Percentiles rank a stretch among this genome's conserved stretches.
These are phyloP conservation scores for Arachis stenosperma DNA, from an alignment of 306 rosid species.

Conservation along the genomic window DNA sequence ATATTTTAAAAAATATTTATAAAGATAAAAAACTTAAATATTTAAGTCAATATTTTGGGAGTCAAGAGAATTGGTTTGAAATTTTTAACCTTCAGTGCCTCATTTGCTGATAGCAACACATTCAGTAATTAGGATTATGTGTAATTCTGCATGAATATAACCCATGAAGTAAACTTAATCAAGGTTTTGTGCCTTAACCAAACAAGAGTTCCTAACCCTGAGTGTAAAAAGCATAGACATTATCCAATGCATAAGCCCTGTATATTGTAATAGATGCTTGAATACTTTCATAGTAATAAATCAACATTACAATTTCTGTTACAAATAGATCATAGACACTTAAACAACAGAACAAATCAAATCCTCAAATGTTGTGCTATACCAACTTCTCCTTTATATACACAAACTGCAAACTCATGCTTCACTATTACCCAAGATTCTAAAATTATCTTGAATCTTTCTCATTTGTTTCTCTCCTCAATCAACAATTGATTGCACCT, in stretches of 20 bases:
- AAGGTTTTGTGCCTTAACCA: no score
- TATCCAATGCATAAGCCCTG: background rate
- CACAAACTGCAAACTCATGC: conserved; percentile 32
- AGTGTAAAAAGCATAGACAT: no score
- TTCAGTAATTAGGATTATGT: no score
- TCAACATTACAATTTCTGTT: conserved; percentile 1
- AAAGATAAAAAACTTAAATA: no score
- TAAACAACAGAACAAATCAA: conserved; percentile 4
- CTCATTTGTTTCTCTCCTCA: background rate
- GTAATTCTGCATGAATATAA: no score
- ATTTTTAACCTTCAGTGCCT: no score
- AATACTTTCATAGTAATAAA: background rate
- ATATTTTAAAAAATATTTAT: no score
- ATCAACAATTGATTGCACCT: conserved; percentile 29
- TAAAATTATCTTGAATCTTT: conserved; percentile 22
- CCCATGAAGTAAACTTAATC: no score
- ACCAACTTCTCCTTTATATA: conserved; percentile 38
- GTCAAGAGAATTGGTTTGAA: no score
- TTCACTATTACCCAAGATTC: conserved; percentile 22
- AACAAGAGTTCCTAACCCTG: no score
- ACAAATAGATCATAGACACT: conserved; percentile 24
- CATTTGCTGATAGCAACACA: no score
- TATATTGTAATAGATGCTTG: conserved; percentile 18
- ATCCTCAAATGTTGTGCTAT: conserved; percentile 26
- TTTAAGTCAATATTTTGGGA: no score